phyloP scores from a whole-genome alignment of 2,329 filamentous ascomycete species.

The Penicillium sclerotigenum region DNA sequence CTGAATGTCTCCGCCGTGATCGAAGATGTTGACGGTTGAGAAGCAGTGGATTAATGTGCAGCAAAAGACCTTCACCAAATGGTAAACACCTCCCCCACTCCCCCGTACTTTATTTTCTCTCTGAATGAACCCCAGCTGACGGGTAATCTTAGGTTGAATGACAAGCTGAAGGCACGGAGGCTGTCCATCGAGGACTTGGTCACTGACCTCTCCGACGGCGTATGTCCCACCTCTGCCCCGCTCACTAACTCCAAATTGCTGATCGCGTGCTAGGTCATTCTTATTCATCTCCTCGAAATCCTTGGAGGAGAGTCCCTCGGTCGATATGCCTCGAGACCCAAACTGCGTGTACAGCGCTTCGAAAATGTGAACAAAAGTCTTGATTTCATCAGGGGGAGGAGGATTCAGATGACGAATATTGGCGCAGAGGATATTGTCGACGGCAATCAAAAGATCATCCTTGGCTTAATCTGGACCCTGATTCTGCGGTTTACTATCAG shows the following conservation, averaged over 20 bases:
- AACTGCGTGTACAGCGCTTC: constrained; percentile 92
- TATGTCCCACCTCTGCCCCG: constrained; percentile 49
- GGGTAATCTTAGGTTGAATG: constrained; percentile 71
- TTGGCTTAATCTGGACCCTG: constrained; percentile 96
- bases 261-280: constrained; percentile 63
- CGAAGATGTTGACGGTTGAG: constrained; percentile 51
- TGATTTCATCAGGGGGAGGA: constrained; percentile 83
- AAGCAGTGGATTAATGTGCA: constrained; percentile 74
- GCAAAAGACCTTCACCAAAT: constrained; percentile 99
- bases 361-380: constrained; percentile 97
- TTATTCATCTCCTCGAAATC: constrained; percentile 96
- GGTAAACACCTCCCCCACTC: too few species aligned
- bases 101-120: neutral
- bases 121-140: neutral
- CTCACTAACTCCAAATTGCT: neutral
- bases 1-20: constrained; percentile 29
- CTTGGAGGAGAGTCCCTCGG: constrained; percentile 92
- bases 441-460: constrained; percentile 94
- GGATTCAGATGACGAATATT: constrained; percentile 98
- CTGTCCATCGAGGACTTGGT: constrained; percentile 85
- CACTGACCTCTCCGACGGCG: constrained; percentile 86
- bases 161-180: constrained; percentile 76
- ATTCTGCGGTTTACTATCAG: constrained; percentile 98
- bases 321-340: constrained; percentile 93
- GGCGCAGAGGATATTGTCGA: constrained; percentile 98